These are phyloP conservation scores for Rutstroemia sydowiana DNA, from an alignment of 2,329 filamentous ascomycete genomes.

Conservation along the genomic window DNA sequence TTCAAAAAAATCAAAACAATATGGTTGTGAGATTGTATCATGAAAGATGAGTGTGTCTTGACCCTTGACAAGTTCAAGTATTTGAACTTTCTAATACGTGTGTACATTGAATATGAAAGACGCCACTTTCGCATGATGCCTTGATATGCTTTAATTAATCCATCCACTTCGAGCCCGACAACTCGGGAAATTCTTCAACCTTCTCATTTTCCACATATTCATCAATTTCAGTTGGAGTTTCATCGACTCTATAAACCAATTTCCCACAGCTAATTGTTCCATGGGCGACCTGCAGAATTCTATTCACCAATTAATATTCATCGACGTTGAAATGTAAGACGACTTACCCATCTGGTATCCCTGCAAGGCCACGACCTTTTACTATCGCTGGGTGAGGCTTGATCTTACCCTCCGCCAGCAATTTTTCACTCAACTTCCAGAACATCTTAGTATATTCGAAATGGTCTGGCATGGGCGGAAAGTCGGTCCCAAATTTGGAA, in stretches of 20 bases:
- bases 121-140: no score
- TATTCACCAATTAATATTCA: not conserved
- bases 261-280: not conserved
- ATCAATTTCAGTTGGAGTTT: not conserved
- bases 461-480: not conserved
- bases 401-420: not conserved
- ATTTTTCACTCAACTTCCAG: not conserved
- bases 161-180: not conserved
- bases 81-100: no score
- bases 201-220: not conserved
- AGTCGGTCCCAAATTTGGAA: not conserved
- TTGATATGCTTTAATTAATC: no score
- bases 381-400: not conserved
- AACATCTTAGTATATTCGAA: not conserved
- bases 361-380: not conserved
- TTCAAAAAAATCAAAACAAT: no score
- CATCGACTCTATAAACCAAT: not conserved
- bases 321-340: not conserved
- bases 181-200: not conserved
- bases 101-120: no score
- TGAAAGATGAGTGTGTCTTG: no score
- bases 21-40: no score
- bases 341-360: not conserved
- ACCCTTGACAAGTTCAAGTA: no score
- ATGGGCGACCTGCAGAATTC: not conserved